These are phyloP conservation scores for Chaetomium strumarium DNA, from an alignment of 2,329 filamentous ascomycete species.

Conservation along the genomic window DNA sequence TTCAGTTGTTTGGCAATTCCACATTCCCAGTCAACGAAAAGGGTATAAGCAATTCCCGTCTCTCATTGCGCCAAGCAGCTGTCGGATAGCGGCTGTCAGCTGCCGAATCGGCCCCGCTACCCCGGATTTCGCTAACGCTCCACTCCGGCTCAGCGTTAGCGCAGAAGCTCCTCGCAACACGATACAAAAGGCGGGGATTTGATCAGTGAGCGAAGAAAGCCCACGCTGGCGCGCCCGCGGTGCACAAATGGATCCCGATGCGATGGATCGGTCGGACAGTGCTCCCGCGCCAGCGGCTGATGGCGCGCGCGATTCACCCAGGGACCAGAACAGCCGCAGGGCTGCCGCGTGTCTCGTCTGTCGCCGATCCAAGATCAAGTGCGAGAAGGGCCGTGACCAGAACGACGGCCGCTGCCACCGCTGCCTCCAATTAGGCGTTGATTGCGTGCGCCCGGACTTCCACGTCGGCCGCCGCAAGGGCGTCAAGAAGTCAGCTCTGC, in stretches of 20 bases:
- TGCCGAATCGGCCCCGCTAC: not conserved
- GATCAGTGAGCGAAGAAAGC: constrained; percentile 9
- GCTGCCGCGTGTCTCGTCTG: constrained; percentile 37
- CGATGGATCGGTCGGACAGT: constrained; percentile 20
- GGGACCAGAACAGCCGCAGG: constrained; percentile 24
- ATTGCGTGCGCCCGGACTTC: constrained; percentile 67
- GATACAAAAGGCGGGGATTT: constrained; percentile 9
- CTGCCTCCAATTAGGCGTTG: constrained; percentile 50
- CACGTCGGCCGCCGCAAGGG: constrained; percentile 69
- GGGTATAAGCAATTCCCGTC: no score
- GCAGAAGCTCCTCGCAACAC: constrained; percentile 8
- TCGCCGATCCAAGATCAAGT: constrained; percentile 62
- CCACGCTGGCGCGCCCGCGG: constrained; percentile 6
- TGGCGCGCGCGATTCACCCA: constrained; percentile 15
- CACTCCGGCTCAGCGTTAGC: not conserved
- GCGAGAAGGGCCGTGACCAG: constrained; percentile 48
- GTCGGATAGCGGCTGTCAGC: not conserved
- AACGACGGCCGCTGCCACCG: constrained; percentile 52
- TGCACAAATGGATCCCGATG: constrained; percentile 13
- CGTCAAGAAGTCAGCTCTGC: constrained; percentile 58
- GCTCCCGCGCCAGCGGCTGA: constrained; percentile 10
- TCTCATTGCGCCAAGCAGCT: not conserved
- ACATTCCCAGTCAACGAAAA: not conserved
- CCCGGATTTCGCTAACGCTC: constrained; percentile 5
- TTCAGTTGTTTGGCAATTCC: not conserved